phyloP scores from a whole-genome alignment of 192 early-diverging fungal species.

The Coemansia interrupta region DNA sequence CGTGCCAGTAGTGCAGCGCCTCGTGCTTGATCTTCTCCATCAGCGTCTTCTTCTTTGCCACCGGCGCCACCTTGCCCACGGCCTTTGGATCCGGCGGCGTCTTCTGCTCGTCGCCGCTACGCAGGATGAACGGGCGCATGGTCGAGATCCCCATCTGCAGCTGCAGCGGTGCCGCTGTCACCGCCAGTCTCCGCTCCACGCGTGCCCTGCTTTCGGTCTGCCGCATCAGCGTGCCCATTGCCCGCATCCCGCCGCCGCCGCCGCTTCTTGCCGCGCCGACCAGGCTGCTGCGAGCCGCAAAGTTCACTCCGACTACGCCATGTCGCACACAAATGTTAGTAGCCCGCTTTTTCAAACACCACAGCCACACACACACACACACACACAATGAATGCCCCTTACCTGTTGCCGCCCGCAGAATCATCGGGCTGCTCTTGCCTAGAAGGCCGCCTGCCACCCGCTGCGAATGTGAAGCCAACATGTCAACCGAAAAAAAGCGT shows the following conservation, averaged over 20 bases:
- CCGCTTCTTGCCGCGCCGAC: too few relatives aligned
- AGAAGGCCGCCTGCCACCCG: neutral
- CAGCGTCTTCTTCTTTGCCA: slow-evolving; percentile 62
- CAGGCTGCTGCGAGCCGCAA: too few relatives aligned
- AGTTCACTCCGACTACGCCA: too few relatives aligned
- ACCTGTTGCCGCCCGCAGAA: slow-evolving; percentile 3
- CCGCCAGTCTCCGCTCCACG: too few relatives aligned
- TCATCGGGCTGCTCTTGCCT: neutral
- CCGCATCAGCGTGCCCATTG: too few relatives aligned
- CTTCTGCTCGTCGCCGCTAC: slow-evolving; percentile 1
- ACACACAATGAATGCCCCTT: neutral
- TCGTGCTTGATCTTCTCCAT: slow-evolving; percentile 84
- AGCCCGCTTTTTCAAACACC: neutral
- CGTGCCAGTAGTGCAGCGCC: slow-evolving; percentile 87
- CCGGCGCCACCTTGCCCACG: neutral
- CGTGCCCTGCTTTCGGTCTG: too few relatives aligned
- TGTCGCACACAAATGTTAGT: too few relatives aligned
- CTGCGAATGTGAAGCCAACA: slow-evolving; percentile 2
- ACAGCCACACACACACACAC: neutral
- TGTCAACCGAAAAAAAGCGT: neutral
- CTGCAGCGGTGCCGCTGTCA: neutral
- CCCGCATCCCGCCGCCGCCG: too few relatives aligned
- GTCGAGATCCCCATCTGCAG: slow-evolving; percentile 8
- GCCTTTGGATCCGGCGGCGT: slow-evolving; percentile 2
- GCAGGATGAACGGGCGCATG: too few relatives aligned